These are phyloP conservation scores for Thoreauomyces humboldtii DNA, from an alignment of 192 early-diverging fungal species.

Conservation along the genomic window DNA sequence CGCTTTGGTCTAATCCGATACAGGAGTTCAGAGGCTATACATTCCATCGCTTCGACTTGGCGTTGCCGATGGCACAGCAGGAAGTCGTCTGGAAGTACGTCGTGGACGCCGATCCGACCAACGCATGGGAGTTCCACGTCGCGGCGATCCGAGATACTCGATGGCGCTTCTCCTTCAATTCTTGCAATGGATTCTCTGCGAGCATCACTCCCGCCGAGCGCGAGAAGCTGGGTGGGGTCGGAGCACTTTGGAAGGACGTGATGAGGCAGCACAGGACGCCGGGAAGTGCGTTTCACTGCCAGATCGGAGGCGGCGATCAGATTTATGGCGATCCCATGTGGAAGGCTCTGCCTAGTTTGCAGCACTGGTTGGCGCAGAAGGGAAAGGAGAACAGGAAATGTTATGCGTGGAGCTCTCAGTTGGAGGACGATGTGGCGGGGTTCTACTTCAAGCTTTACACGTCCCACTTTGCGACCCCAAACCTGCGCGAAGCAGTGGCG, in stretches of 20 bases:
- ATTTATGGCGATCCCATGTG: constrained; percentile 34
- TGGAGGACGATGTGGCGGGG: constrained; percentile 50
- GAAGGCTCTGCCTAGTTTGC: constrained; percentile 2
- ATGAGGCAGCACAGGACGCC: constrained; percentile 6
- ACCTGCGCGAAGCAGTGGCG: constrained; percentile 62
- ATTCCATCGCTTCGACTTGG: constrained; percentile 18
- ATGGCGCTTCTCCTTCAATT: constrained; percentile 24
- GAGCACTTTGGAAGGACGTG: constrained; percentile 27
- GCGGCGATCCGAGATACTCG: background rate
- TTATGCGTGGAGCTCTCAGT: background rate
- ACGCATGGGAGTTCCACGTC: constrained; percentile 7
- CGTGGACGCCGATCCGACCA: background rate
- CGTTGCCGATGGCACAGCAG: constrained; percentile 11
- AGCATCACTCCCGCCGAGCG: constrained; percentile 14
- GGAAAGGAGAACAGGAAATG: constrained; percentile 17
- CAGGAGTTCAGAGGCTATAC: constrained; percentile 5
- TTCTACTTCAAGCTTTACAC: constrained; percentile 73
- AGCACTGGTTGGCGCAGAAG: constrained; percentile 17
- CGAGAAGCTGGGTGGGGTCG: constrained; percentile 23
- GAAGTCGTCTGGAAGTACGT: constrained; percentile 7
- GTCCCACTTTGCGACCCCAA: constrained; percentile 54
- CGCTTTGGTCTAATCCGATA: background rate
- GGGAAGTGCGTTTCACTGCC: constrained; percentile 19
- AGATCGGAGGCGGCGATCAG: constrained; percentile 42
- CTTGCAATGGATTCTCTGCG: constrained; percentile 26